phyloP scores from a whole-genome alignment of 495 filamentous ascomycete species.

The Filosporella fistucella region DNA sequence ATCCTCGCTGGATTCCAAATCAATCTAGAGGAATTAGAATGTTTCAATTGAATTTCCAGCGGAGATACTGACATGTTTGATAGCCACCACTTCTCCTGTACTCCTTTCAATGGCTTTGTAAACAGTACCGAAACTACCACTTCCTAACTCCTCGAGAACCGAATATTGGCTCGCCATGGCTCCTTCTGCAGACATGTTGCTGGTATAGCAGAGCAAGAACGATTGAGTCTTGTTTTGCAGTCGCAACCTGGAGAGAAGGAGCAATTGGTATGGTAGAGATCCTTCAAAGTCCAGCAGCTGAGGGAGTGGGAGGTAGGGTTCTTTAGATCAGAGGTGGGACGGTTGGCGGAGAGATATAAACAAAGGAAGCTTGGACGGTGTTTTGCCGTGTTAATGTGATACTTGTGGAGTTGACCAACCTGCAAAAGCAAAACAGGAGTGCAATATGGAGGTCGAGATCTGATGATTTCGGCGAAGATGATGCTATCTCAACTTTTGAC shows the following conservation, averaged over 20 bases:
- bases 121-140: constrained; percentile 29
- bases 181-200: constrained; percentile 47
- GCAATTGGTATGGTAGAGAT: too few relatives aligned
- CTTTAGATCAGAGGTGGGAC: too few relatives aligned
- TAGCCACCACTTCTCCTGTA: constrained; percentile 85
- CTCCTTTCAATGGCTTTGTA: constrained; percentile 89
- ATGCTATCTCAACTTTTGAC: too few relatives aligned
- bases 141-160: constrained; percentile 83
- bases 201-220: constrained; percentile 6
- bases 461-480: too few relatives aligned
- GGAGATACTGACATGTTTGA: constrained; percentile 71
- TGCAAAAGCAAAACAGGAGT: too few relatives aligned
- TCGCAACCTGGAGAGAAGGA: constrained; percentile 4
- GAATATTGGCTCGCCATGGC: constrained; percentile 74
- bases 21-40: constrained; percentile 60
- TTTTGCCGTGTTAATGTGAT: too few relatives aligned
- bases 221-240: constrained; percentile 2
- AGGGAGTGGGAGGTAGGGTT: not conserved
- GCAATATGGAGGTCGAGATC: too few relatives aligned
- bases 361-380: too few relatives aligned
- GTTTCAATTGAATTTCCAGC: constrained; percentile 3
- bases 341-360: too few relatives aligned
- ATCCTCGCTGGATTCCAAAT: constrained; percentile 96
- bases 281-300: too few relatives aligned
- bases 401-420: too few relatives aligned